Evolutionary conservation across 1,284 basidiomycete genomes (phyloP), one percentile per base, ranked within the genome.

Genomic region (Ustilago nuda): DNA sequence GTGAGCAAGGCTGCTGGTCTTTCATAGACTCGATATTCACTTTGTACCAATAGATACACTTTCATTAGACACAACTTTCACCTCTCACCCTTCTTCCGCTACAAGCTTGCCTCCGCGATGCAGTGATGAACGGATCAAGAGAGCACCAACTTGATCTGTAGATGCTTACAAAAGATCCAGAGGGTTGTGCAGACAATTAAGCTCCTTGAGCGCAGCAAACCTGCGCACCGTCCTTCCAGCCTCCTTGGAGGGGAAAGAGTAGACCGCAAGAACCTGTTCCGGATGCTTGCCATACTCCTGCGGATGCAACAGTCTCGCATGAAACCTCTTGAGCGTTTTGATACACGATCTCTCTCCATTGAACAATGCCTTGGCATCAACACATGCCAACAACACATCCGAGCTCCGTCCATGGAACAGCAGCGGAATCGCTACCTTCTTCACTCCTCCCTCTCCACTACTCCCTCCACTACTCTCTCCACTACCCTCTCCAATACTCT

Each of bases 1-100:
- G 82, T 84, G 27, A 76, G 80, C 39, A 75, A 72, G 39, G 82
- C 81, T n/a, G 82, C 82, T n/a, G 82, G 82, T 15, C 57, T 83
- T 23, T 66, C 71, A 4, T 77, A 37, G 51, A 36, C 13, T 7
- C 23, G 8, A 27, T 27, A 9, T 48, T 33, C 33, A 5, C 27
- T 27, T 52, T 69, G 56, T 69, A 62, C 37, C 51, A n/a, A 56
- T 13, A 50, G 12, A 56, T 30, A 45, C 5, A 30, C 23, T 0
- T 50, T 30, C 30, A 54, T 59, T 57, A 61, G 59, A 67, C 19
- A 8, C 27, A 11, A 4, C 9, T 8, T 45, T 23, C 56, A 62
- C 50, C 56, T 46, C 55, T 54, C 60, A 8, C 13, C 3, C 37
- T 32, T 19, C 12, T 1, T 13, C 32, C 30, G 19, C 12, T 4